phyloP scores from a whole-genome alignment of 495 filamentous ascomycete species.

The Cercophora sp. region DNA sequence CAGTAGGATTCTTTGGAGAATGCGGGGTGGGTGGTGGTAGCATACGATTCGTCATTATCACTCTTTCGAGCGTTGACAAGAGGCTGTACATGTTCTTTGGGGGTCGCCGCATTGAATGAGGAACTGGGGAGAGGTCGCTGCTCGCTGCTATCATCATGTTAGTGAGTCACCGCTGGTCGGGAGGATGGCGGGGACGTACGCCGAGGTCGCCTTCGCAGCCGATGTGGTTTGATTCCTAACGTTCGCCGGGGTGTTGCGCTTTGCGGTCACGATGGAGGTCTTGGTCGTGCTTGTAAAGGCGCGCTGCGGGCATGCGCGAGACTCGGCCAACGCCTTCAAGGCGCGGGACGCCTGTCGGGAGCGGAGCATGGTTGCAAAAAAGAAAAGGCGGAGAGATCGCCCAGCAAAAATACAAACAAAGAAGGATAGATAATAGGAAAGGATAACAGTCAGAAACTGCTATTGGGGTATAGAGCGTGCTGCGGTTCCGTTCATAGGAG shows the following conservation, averaged over 20 bases:
- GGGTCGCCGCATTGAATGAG: constrained; percentile 60
- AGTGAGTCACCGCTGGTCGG: constrained; percentile 27
- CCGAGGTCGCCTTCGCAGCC: constrained; percentile 22
- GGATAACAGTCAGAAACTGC: constrained; percentile 14
- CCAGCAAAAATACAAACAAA: constrained; percentile 9
- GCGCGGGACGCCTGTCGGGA: constrained; percentile 38
- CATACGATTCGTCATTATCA: constrained; percentile 73
- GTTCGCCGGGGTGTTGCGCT: constrained; percentile 24
- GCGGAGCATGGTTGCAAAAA: constrained; percentile 35
- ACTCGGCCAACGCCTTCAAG: constrained; percentile 39
- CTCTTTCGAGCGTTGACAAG: constrained; percentile 56
- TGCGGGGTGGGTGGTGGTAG: constrained; percentile 17
- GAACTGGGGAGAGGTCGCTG: constrained; percentile 57
- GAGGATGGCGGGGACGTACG: constrained; percentile 10
- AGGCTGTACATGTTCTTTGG: constrained; percentile 60
- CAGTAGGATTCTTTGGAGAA: constrained; percentile 21
- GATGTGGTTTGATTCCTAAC: constrained; percentile 39
- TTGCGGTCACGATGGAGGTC: constrained; percentile 24
- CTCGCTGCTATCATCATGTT: constrained; percentile 29
- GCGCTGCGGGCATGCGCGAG: constrained; percentile 30
- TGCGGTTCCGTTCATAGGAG: constrained; percentile 15
- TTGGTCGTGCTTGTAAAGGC: constrained; percentile 21
- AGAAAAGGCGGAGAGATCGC: constrained; percentile 15
- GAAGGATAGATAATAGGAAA: constrained; percentile 16
- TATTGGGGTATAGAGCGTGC: constrained; percentile 6